Evolutionary conservation across 148 eudicot species (phyloP).

Genomic region (Diospyros kaki): DNA sequence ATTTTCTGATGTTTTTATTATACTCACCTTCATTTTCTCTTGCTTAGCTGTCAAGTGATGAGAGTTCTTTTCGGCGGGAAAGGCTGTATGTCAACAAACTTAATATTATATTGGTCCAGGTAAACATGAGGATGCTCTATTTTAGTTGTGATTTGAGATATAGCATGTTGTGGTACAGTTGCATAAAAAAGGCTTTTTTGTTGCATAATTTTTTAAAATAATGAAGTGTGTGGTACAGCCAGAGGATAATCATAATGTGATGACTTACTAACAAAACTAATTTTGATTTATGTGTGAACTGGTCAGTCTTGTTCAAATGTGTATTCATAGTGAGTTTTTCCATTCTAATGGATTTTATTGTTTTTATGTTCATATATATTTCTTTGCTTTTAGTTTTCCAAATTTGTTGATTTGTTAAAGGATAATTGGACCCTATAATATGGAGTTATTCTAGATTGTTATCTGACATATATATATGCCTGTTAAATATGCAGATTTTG

Average conservation of each 20-base stretch:
- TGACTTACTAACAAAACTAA: not conserved
- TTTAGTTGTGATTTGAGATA: not conserved
- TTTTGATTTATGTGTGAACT: not conserved
- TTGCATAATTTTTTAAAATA: not conserved
- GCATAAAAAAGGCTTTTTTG: not conserved
- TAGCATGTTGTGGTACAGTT: too few relatives aligned
- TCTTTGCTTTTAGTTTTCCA: not conserved
- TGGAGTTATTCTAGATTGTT: constrained; percentile 1
- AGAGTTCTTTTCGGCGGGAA: constrained; percentile 79
- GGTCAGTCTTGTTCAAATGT: not conserved
- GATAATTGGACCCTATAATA: not conserved
- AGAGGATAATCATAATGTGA: not conserved
- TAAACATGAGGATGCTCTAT: constrained; percentile 12
- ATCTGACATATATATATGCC: not conserved
- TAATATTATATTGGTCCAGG: constrained; percentile 93
- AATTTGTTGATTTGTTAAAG: not conserved
- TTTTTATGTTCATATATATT: not conserved
- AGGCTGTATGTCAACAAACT: constrained; percentile 91
- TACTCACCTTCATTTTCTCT: not conserved
- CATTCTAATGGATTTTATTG: not conserved
- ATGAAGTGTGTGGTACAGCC: not conserved
- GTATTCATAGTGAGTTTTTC: not conserved
- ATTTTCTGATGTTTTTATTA: not conserved
- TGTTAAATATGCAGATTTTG: constrained; percentile 54
- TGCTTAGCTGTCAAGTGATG: constrained; percentile 82